Evolutionary conservation across 2,329 filamentous ascomycete genomes (phyloP), one percentile per base, ranked within the genome.

Genomic region (Alternaria consortialis): DNA sequence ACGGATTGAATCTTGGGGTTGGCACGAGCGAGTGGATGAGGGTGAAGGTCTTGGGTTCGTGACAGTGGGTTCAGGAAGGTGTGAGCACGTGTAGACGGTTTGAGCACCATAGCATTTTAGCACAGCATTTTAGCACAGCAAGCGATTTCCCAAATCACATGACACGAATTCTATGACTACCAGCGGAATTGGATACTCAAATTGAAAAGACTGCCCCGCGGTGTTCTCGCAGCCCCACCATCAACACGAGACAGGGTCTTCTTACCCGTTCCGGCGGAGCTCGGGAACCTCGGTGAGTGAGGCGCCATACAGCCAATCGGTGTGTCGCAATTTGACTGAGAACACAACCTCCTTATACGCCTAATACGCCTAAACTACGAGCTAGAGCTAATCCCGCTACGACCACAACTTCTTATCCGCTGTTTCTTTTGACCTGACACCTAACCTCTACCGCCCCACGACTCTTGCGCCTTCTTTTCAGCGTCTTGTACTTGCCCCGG

Each of bases 11-110:
- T 73, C 79, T 96, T 53, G 91, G 92, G 1, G 84, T 95, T 40
- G 89, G 91, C 4, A 94, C 92, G 40, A 93, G 91, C 67, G 93
- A 96, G 77, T 96, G 92, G 93, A 93, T 95, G 88, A 91, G 91
- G 80, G 87, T 89, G 17, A 91, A 91, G 79, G 87, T 90, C 64
- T 80, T 96, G 64, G 73, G 73, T 23, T 75, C 71, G n/a, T 71
- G 34, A 60, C 8, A 15, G 32, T 6, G 5, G 5, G 44, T 13
- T 52, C 4, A 52, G 15, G 11, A 15, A 39, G 29, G 60, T 23
- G 23, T 7, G 27, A 46, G 20, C 31, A 39, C 17, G 31, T 31
- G 13, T 23, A 53, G 17, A 25, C 7, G 11, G 29, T 34, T 5
- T 31, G 13, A 39, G 23, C 42, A 54, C 48, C 9, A 15, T 47